Percentiles rank a stretch among this genome's conserved stretches.
phyloP scores from a whole-genome alignment of 208 protist genomes.

The Leishmania arabica region DNA sequence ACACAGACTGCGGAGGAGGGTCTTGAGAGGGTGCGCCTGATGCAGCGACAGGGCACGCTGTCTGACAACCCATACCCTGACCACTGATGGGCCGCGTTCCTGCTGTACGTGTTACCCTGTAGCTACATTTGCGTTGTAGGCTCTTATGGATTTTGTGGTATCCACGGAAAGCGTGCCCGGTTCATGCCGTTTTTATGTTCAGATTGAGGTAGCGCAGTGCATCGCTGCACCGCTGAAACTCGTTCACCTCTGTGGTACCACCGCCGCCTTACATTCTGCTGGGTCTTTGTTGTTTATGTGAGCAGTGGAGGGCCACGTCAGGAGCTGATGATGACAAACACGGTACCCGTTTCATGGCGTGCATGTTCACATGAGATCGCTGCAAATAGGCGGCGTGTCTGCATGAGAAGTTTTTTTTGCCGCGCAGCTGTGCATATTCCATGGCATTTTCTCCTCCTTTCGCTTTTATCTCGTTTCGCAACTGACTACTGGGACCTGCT shows the following conservation, averaged over 20 bases:
- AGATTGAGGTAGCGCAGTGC: not conserved
- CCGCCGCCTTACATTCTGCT: not conserved
- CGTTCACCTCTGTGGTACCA: not conserved
- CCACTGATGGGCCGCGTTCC: constrained; percentile 25
- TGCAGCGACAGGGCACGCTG: constrained; percentile 82
- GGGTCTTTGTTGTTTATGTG: not conserved
- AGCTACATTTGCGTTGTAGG: not conserved
- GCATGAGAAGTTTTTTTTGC: not conserved
- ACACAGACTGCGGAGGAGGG: constrained; percentile 83
- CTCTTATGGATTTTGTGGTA: not conserved
- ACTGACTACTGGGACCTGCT: not conserved
- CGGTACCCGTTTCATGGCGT: not conserved
- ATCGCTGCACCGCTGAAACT: not conserved
- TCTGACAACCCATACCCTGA: constrained; percentile 86
- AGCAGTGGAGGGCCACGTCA: not conserved
- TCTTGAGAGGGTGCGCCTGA: constrained; percentile 72
- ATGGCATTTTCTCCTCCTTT: not conserved
- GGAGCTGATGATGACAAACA: not conserved
- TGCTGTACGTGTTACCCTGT: no score
- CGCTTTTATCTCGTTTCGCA: not conserved
- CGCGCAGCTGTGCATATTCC: no score
- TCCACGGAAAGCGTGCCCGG: not conserved
- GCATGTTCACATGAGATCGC: not conserved
- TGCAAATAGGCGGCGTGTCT: not conserved
- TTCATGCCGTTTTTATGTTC: not conserved